phyloP scores from a whole-genome alignment of 75 land plant species.

The Pseudotsuga menziesii region DNA sequence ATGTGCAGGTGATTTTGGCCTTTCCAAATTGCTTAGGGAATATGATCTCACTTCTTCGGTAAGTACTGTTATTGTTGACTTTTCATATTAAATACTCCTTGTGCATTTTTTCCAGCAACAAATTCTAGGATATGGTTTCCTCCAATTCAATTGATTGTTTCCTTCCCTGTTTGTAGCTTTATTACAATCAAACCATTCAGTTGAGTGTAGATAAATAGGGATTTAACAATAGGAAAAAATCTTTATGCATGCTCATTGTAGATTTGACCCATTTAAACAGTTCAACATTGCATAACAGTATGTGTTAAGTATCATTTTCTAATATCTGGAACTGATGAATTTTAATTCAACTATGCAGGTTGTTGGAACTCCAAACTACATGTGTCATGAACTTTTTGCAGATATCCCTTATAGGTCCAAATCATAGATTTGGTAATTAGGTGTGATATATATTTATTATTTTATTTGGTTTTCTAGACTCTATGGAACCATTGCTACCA shows the following conservation, averaged over 20 bases:
- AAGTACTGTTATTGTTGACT: constrained; percentile 13
- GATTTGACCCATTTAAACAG: neutral
- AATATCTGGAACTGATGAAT: neutral
- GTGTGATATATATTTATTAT: too few relatives aligned
- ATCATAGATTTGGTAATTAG: too few relatives aligned
- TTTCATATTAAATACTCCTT: neutral
- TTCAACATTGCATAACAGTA: neutral
- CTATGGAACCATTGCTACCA: neutral
- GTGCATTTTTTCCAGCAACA: neutral
- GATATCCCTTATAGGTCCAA: constrained; percentile 99
- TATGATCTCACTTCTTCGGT: constrained; percentile 97
- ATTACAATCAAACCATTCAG: neutral
- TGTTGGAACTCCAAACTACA: constrained; percentile 98
- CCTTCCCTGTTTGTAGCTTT: neutral
- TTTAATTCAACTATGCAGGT: constrained; percentile 44
- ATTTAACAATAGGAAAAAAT: neutral
- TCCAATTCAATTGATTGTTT: neutral
- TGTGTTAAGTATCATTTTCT: neutral
- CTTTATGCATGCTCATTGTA: neutral
- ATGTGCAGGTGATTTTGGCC: constrained; percentile 92
- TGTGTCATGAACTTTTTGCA: constrained; percentile 99
- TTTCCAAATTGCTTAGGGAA: constrained; percentile 87
- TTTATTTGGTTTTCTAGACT: neutral
- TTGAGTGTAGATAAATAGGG: neutral
- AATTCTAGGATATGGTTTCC: neutral